These are phyloP conservation scores for Penicillium paradoxum DNA, from an alignment of 495 filamentous ascomycete species.

Conservation along the genomic window DNA sequence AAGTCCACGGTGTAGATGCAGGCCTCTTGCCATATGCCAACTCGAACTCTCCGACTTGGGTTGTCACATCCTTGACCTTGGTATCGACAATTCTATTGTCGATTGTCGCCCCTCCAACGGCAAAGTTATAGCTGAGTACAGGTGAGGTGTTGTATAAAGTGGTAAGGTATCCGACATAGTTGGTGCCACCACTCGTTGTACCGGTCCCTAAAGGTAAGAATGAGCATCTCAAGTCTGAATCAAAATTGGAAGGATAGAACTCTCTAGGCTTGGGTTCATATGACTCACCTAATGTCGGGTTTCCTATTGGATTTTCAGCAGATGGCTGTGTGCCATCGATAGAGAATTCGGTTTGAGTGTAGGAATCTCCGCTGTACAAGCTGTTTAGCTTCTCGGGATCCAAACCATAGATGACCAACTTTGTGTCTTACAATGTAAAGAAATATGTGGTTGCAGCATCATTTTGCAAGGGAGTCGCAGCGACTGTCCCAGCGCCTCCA, in stretches of 20 bases:
- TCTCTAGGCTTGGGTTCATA: not conserved
- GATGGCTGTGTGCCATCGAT: constrained; percentile 55
- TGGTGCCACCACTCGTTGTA: constrained; percentile 46
- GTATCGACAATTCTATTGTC: constrained; percentile 42
- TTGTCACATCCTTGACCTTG: constrained; percentile 23
- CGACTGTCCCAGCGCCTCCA: constrained; percentile 12
- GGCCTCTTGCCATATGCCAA: constrained; percentile 27
- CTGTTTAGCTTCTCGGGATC: not conserved
- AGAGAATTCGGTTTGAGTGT: constrained; percentile 64
- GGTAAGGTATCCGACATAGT: constrained; percentile 53
- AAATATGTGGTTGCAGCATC: constrained; percentile 22
- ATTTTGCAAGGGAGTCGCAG: constrained; percentile 13
- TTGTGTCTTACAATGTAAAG: constrained; percentile 32
- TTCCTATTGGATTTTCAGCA: constrained; percentile 64
- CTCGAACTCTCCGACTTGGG: constrained; percentile 30
- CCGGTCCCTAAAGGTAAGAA: constrained; percentile 29
- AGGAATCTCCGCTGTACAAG: constrained; percentile 48
- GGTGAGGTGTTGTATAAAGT: constrained; percentile 49
- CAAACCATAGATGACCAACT: not conserved
- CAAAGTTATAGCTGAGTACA: constrained; percentile 52
- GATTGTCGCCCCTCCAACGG: constrained; percentile 57
- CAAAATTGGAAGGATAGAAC: not conserved
- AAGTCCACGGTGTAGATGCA: constrained; percentile 54
- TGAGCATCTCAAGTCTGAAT: not conserved
- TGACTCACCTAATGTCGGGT: constrained; percentile 47